Base-by-base conservation (phyloP, 768 basidiomycete species). In the Boletus huronensis region DNA sequence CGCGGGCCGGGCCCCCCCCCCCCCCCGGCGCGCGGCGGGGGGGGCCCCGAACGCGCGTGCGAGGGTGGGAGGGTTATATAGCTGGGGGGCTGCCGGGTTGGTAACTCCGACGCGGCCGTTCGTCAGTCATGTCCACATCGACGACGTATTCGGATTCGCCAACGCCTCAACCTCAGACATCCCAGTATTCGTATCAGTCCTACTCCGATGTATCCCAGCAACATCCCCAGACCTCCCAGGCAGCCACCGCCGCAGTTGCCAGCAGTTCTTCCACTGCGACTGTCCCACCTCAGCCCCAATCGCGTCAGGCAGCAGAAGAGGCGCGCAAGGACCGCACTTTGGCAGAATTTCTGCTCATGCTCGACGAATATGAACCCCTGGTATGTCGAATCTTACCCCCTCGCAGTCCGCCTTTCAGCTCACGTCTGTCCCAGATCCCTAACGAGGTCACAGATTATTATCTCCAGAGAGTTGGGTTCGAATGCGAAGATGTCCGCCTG, bases 361-460 rank as follows among this genome's bases (percentile, higher is more conserved):
- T 98, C 31, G 96, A 98, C 63, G 94, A 96, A 45, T 98, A 97
- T 66, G 92, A 98, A 65, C 96, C 96, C 41, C 71, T 98, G 70
- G 96, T 96, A 64, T 54, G 83, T 73, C 23, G 1, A 28, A 6
- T n/a, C 6, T 6, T 29, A 42, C 39, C 21, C 47, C 11, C 25
- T 48, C 6, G 19, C 29, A 26, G 14, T 36, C 35, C 21, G 1
- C 41, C 35, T 29, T 32, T 49, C 23, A n/a, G 26, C 41, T 47
- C 53, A 34, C 17, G 26, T 13, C 10, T 25, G 6, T 44, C 40
- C 11, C 67, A 98, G 95, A 92, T 98, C 58, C 96, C 96, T 0
- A 96, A 93, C 68, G 95, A 98, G 71, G 93, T 99, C 23, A 97
- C 95, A 4, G 93, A 97, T 65, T 97, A 95, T 71, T 98, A 97